Conservation (phyloP, 2,329 filamentous ascomycete species). For the Fusarium marasasianum region DNA sequence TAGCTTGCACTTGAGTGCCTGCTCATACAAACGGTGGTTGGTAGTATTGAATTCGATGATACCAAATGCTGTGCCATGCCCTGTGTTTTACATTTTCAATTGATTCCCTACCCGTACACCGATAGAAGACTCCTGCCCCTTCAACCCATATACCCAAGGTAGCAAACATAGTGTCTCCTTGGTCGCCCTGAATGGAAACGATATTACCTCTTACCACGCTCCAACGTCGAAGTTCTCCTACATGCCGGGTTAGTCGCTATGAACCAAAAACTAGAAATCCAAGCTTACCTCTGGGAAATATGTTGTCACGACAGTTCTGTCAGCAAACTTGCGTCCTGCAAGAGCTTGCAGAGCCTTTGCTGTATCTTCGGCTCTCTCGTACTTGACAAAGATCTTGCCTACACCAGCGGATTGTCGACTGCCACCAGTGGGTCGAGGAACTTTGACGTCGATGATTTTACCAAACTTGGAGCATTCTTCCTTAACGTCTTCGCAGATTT, state of each 20-base stretch:
- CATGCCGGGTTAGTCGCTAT: slow-evolving; percentile 45
- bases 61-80: slow-evolving; percentile 32
- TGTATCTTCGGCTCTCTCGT: slow-evolving; percentile 78
- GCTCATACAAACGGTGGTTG: background rate
- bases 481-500: slow-evolving; percentile 94
- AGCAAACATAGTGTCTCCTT: background rate
- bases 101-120: slow-evolving; percentile 35
- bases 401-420: slow-evolving; percentile 87
- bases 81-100: slow-evolving; percentile 45
- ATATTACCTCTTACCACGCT: slow-evolving; percentile 72
- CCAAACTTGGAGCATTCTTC: slow-evolving; percentile 96
- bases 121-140: slow-evolving; percentile 33
- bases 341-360: slow-evolving; percentile 88
- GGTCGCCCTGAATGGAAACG: background rate
- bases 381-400: slow-evolving; percentile 98
- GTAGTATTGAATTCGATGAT: slow-evolving; percentile 16
- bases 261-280: background rate
- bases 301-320: slow-evolving; percentile 94
- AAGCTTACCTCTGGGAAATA: slow-evolving; percentile 87
- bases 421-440: slow-evolving; percentile 85
- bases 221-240: slow-evolving; percentile 94
- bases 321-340: slow-evolving; percentile 93
- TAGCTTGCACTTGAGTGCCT: background rate
- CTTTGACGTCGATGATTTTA: slow-evolving; percentile 85
- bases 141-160: slow-evolving; percentile 33